Base-by-base conservation (phyloP, 306 rosid species). In the Boehmeria nivea region DNA sequence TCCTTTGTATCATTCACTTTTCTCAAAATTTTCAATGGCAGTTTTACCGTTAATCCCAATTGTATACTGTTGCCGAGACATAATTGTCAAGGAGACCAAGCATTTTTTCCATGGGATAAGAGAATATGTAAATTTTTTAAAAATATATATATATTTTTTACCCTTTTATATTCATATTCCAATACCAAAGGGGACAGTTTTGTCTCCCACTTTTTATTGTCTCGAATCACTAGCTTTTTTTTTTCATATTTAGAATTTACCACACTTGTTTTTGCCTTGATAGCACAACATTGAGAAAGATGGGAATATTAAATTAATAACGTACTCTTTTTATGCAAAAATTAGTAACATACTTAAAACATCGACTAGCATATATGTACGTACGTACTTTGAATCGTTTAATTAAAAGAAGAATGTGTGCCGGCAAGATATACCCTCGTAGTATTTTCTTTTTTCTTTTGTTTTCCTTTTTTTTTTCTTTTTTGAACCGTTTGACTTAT, bases 101-200 rank as follows among this genome's bases (percentile, higher is more conserved):
- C 70, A 73, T 56, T 72, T 63, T 63, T 11, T 77, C 71, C 72
- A 62, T 69, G 68, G 69, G 70, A 69, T 72, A 71, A 57, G 77
- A 80, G 71, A 70, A 61, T 61, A 16, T 60, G 49, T 65, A 43
- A 59, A 16, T 33, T 70, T 67, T 63, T 58, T 34, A n/a, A 12
- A 42, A 16, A 23, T 38, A 13, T 22, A 27, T 45, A 7, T 20
- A 8, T 47, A 36, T 49, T 13, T 63, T 55, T 31, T 34, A 50
- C 53, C 12, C 18, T 12, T 79, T 66, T 75, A 85, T 77, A 76
- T 72, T 73, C 84, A 67, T 70, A 82, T 84, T 76, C 76, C 83
- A 65, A 65, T 72, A 83, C 78, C 80, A 74, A 68, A 67, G 76
- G 87, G 83, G 88, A 88, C 97, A 88, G 43, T 83, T 67, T 74